These are phyloP conservation scores for Sanguinoderma infundibulare DNA, from an alignment of 1,284 basidiomycete genomes.

Conservation along the genomic window DNA sequence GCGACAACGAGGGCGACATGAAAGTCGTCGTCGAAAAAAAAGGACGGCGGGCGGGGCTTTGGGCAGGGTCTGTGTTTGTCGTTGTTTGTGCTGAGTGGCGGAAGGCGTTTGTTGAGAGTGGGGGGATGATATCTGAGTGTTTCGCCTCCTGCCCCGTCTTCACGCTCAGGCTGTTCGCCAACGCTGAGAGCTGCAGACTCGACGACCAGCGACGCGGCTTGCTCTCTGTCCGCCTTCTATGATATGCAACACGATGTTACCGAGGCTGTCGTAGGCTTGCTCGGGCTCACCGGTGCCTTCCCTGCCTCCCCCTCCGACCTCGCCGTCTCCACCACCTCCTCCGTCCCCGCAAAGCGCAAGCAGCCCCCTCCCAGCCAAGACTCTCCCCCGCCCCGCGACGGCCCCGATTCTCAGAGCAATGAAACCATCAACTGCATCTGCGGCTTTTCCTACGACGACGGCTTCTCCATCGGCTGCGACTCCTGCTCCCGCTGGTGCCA, in stretches of 20 bases:
- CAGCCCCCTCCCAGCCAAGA: constrained; percentile 16
- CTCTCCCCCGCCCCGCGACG: neutral
- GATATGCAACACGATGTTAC: constrained; percentile 53
- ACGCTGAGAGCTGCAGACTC: neutral
- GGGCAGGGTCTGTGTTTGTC: neutral
- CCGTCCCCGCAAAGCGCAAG: constrained; percentile 49
- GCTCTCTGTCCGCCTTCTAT: constrained; percentile 10
- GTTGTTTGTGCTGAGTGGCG: constrained; percentile 6
- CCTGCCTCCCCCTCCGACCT: constrained; percentile 36
- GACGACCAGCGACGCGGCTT: neutral
- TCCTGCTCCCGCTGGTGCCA: constrained; percentile 91
- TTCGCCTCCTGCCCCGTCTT: neutral
- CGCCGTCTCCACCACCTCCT: constrained; percentile 39
- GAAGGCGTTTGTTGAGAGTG: constrained; percentile 16
- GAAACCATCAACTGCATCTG: constrained; percentile 75
- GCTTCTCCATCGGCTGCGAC: constrained; percentile 93
- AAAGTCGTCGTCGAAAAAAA: neutral
- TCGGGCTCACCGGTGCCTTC: constrained; percentile 41
- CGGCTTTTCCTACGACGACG: constrained; percentile 79
- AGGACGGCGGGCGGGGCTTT: neutral
- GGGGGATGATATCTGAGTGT: constrained; percentile 5
- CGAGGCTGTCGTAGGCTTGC: constrained; percentile 53
- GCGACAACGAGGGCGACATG: neutral
- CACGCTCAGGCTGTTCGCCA: neutral
- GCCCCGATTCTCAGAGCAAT: constrained; percentile 23